Percentiles rank a stretch among this genome's conserved stretches.
Conservation (phyloP, 2,329 filamentous ascomycete species). For the Fusarium redolens region DNA sequence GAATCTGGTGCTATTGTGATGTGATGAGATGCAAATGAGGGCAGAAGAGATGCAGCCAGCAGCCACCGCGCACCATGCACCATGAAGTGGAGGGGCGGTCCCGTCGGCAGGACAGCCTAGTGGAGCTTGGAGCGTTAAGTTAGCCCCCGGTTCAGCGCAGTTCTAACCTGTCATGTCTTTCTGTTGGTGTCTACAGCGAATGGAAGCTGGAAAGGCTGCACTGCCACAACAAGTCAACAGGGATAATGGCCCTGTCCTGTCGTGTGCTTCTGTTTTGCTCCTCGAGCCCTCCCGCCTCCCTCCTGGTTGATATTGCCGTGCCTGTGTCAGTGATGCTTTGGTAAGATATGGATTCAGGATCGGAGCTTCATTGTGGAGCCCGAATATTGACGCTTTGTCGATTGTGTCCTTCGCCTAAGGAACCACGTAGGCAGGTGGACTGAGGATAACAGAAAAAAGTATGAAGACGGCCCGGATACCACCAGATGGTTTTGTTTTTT, state of each 20-base stretch:
- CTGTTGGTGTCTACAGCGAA: background rate
- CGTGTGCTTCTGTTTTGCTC: conserved; percentile 23
- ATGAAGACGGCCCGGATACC: conserved; percentile 10
- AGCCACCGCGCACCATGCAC: conserved; percentile 9
- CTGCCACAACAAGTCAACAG: conserved; percentile 33
- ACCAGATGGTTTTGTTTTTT: background rate
- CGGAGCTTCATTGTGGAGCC: conserved; percentile 26
- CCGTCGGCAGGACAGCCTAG: conserved; percentile 28
- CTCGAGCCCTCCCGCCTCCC: background rate
- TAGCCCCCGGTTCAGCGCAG: background rate
- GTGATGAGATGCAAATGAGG: conserved; percentile 36
- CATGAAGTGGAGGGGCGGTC: conserved; percentile 34
- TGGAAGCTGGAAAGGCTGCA: conserved; percentile 23
- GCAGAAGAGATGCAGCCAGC: conserved; percentile 25
- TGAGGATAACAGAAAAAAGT: conserved; percentile 23
- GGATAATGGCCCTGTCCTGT: conserved; percentile 19
- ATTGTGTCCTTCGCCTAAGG: conserved; percentile 18
- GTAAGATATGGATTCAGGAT: conserved; percentile 19
- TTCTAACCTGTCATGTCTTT: background rate
- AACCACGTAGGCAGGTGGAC: conserved; percentile 35
- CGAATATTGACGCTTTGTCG: conserved; percentile 27
- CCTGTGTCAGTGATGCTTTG: conserved; percentile 5
- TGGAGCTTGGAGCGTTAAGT: conserved; percentile 10
- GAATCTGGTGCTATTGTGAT: conserved; percentile 33
- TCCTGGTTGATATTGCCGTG: background rate